Base-by-base conservation (phyloP, 2,329 filamentous ascomycete species). In the Sclerotinia sclerotiorum region DNA sequence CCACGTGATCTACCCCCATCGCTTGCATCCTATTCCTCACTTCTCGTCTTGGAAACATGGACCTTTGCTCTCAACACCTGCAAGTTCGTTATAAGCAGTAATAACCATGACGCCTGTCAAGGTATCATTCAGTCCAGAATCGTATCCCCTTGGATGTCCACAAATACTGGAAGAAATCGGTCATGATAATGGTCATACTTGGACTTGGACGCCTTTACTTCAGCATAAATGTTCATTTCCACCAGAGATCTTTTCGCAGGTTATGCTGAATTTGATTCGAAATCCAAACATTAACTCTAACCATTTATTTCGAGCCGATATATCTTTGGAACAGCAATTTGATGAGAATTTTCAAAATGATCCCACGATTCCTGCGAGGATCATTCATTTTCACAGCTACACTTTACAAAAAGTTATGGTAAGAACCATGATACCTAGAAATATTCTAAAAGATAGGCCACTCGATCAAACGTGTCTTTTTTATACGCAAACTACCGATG, bases 401-500 rank as follows among this genome's bases (percentile, higher is more conserved):
- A 72, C 78, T 42, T 81, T 88, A 44, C 82, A 84, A 32, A 88
- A 89, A 72, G 87, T 87, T 1, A 83, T 97, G 27, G 85, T 97
- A 10, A 85, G 94, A 69, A 89, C 84, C 70, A 81, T 97, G 74
- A 88, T 97, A 58, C 94, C 94, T 3, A 84, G 94, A 63, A 97
- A 97, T 78, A 87, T 88, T 3, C 84, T 88, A 67, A 81, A 94
- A 35, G 94, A 98, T 78, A 81, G 83, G 27, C 84, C 90, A 1
- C 79, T 97, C 71, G 85, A 93, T 68, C 94, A 98, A 79, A 97
- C 93, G 2, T 97, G 93, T 78, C 84, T 92, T 67, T 85, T 94
- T 71, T 92, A 92, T 77, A 76, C 77, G 7, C 74, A 75, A 21
- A 69, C 27, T 74, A 76, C 35, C 73, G 72, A 39, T 44, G 70